phyloP scores from a whole-genome alignment of 441 rosid species.

The Corymbia calophylla region DNA sequence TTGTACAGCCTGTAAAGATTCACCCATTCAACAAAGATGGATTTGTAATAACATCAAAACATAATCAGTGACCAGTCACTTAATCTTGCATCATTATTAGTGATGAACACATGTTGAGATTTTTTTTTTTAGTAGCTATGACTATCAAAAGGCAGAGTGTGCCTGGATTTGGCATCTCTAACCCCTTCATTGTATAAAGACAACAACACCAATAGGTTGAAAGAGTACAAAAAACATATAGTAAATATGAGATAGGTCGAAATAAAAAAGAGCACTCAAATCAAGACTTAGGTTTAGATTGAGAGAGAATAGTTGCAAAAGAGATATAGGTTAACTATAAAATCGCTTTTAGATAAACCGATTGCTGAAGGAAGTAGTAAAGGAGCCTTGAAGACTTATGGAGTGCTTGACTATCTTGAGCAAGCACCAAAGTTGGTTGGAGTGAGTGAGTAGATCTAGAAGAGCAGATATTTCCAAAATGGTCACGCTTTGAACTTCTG shows the following conservation, averaged over 20 bases:
- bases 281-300: not conserved
- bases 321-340: not conserved
- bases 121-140: no score
- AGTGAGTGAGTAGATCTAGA: not conserved
- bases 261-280: not conserved
- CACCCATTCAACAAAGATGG: no score
- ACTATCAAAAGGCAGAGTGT: not conserved
- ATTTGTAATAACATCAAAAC: not conserved
- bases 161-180: not conserved
- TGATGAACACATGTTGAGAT: no score
- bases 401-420: not conserved
- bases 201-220: not conserved
- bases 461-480: not conserved
- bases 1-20: not conserved
- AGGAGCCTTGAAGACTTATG: not conserved
- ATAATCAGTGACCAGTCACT: fast-evolving
- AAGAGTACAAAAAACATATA: not conserved
- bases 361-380: not conserved
- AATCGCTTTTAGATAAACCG: not conserved
- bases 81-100: not conserved
- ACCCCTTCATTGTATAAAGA: not conserved
- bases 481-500: not conserved
- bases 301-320: not conserved
- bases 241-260: not conserved
- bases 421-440: not conserved